Evolutionary conservation across 768 basidiomycete species (phyloP).

Genomic region (Gymnopilus dilepis): DNA sequence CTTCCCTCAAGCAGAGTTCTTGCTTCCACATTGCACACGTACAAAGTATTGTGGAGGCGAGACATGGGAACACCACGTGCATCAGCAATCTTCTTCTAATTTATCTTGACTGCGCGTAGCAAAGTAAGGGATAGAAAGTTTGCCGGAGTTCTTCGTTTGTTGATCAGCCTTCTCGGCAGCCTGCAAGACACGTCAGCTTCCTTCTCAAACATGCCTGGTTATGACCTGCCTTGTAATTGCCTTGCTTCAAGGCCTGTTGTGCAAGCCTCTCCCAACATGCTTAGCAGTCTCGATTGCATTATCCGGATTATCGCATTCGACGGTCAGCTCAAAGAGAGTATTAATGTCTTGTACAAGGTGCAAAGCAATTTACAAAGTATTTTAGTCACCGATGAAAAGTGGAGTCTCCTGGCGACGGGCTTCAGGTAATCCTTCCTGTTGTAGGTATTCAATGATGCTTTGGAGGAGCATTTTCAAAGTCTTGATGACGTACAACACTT

Average conservation of each 20-base stretch:
- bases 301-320: conserved; percentile 97
- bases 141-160: conserved; percentile 97
- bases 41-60: conserved; percentile 96
- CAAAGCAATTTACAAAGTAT: conserved; percentile 75
- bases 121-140: conserved; percentile 95
- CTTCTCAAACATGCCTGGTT: neutral
- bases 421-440: conserved; percentile 99
- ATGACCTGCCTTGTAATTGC: conserved; percentile 82
- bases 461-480: conserved; percentile 95
- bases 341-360: conserved; percentile 99
- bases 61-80: conserved; percentile 98
- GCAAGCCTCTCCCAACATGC: conserved; percentile 92
- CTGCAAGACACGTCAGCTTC: conserved; percentile 41
- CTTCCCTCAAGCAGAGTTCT: conserved; percentile 88
- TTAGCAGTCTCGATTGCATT: conserved; percentile 95
- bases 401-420: conserved; percentile 40
- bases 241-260: conserved; percentile 95
- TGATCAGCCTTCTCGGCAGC: conserved; percentile 98
- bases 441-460: conserved; percentile 96
- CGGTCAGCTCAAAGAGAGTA: conserved; percentile 94
- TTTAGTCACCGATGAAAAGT: neutral
- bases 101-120: conserved; percentile 92
- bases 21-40: conserved; percentile 86
- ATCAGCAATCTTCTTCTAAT: conserved; percentile 94
- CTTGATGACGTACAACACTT: conserved; percentile 95